Evolutionary conservation across 2,329 filamentous ascomycete genomes (phyloP), one percentile per base, ranked within the genome.

Genomic region (Aspergillus chevalieri): DNA sequence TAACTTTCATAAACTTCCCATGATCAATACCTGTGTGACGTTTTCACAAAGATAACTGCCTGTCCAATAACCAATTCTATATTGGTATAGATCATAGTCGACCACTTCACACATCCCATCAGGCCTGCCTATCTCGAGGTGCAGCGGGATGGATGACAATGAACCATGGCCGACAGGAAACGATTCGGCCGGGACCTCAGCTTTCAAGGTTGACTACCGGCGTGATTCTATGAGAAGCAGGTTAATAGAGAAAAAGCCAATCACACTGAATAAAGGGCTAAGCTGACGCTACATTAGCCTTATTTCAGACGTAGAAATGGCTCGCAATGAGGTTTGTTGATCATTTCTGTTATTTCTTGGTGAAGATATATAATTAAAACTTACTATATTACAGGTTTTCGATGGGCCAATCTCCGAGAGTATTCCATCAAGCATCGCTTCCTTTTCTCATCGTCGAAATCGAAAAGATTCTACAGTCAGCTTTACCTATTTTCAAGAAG

Each of bases 241-340:
- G 70, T 65, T 46, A 26, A 44, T 47, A 46, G 26, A 45, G 21
- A 34, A 8, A 26, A 19, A 52, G 44, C 44, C 24, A 15, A 52
- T 24, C 12, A 38, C 36, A 28, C 6, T 41, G 17, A 17, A 15
- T 12, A 10, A 10, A 41, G 39, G 15, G n/a, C 14, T n/a, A 41
- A 28, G 39, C 62, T 67, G 43, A 68, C 47, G 17, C 28, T 39
- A 24, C 7, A 47, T 5, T 55, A 79, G 75, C 57, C 70, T 84
- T 33, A 85, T 95, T 60, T 89, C 89, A 58, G 89, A 95, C 69
- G 91, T 97, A n/a, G 92, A 96, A 68, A 97, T 98, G 93, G 92
- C 93, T 17, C 89, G 94, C 46, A 89, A 95, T 67, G 92, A 97
- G 81, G 88, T 93, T 65, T 47, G 71, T 61, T 39, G 21, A 28